Evolutionary conservation across 306 rosid genomes (phyloP), one percentile per base, ranked within the genome.

Genomic region (Vicia faba): DNA sequence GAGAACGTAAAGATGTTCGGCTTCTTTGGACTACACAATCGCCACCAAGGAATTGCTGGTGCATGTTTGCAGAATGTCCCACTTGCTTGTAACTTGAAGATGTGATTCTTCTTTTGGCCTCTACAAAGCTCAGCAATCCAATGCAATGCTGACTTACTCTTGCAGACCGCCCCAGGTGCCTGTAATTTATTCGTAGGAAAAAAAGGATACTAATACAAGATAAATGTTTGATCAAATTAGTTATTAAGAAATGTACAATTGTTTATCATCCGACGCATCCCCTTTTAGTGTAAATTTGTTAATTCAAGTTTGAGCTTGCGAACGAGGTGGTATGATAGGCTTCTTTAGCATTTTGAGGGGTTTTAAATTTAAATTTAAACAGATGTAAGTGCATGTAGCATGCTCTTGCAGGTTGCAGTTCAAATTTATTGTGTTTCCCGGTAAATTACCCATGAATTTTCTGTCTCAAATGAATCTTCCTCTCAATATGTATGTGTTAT

Each of bases 101-200:
- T 64, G 26, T 1, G 40, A 50, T 72, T 71, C 70, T 49, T 41
- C 77, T 46, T 44, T 50, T 53, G 78, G 72, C 43, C 71, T 70
- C 68, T 45, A 51, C 80, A 35, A 35, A 10, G 64, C 61, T 64
- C 67, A 48, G 54, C 50, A 18, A 18, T 72, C 49, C 45, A 73
- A 70, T 73, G 64, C 70, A 61, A 54, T 64, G 72, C 74, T 64
- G 77, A 50, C 55, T 54, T 64, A 56, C 35, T 53, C 57, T 45
- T 58, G 69, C 75, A 44, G 71, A 69, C 36, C 31, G 69, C 57
- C 72, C 72, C 75, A 16, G 77, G 51, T 58, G 69, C 74, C 23
- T 81, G 80, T 82, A 78, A 78, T 66, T 78, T 82, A 74, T 74
- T 70, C 73, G 19, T 69, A 60, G 66, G 59, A 57, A 73, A 73